Evolutionary conservation across 202 grass and related monocot species (phyloP).

Genomic region (Tripidium arundinaceum): DNA sequence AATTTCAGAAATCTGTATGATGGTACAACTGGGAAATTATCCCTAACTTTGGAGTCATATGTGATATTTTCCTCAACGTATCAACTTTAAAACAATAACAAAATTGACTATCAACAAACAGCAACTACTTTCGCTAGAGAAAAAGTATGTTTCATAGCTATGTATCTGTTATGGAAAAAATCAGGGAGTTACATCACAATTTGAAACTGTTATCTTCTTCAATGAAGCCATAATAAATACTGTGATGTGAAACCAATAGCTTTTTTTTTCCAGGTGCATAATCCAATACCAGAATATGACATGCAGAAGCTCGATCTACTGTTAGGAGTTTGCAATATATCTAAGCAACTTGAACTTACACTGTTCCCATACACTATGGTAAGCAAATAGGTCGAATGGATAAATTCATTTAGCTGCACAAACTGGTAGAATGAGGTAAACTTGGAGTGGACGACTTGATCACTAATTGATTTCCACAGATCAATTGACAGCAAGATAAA

Average conservation of each 20-base stretch:
- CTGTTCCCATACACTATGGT: background rate
- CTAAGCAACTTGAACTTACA: background rate
- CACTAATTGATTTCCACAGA: background rate
- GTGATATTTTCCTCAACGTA: background rate
- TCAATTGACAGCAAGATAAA: background rate
- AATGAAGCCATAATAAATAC: background rate
- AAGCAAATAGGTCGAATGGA: background rate
- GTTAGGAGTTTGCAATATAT: background rate
- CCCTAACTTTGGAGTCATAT: background rate
- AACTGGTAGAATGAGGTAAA: background rate
- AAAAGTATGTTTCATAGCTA: background rate
- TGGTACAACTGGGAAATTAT: background rate
- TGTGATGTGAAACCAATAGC: background rate
- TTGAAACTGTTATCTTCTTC: background rate
- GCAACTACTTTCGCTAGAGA: background rate
- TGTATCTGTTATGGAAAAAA: background rate
- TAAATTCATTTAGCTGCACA: background rate
- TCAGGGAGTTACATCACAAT: background rate
- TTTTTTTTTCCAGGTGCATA: background rate
- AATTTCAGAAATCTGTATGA: background rate
- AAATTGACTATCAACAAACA: slow-evolving; percentile 19
- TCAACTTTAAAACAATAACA: background rate
- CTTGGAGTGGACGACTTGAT: background rate
- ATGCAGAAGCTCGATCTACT: background rate
- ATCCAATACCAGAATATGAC: background rate